Evolutionary conservation across 192 early-diverging fungal species (phyloP).

Genomic region (Coemansia sp.): DNA sequence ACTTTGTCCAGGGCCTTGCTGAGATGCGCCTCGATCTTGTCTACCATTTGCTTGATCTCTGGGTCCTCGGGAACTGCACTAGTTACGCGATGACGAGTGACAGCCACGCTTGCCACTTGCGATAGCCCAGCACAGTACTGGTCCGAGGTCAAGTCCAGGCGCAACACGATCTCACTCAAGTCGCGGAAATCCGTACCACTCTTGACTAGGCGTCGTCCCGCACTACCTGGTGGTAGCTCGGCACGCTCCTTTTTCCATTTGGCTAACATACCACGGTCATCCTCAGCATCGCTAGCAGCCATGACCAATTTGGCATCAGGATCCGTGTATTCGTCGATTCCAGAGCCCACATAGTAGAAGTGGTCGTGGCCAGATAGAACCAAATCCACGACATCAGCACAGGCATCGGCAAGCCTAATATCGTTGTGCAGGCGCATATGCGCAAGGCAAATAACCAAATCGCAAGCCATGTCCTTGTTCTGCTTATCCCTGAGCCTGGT

Average conservation of each 20-base stretch:
- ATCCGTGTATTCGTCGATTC: constrained; percentile 35
- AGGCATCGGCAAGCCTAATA: constrained; percentile 57
- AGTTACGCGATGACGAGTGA: constrained; percentile 53
- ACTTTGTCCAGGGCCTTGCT: constrained; percentile 57
- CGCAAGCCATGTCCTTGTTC: constrained; percentile 54
- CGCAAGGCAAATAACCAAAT: constrained; percentile 71
- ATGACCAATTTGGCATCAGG: constrained; percentile 4
- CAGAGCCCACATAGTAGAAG: constrained; percentile 65
- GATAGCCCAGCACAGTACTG: neutral
- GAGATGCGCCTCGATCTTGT: constrained; percentile 55
- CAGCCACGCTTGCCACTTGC: constrained; percentile 27
- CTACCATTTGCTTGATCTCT: constrained; percentile 52
- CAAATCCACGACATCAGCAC: constrained; percentile 63
- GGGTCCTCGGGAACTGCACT: constrained; percentile 42
- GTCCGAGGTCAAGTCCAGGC: constrained; percentile 17
- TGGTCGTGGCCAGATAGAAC: constrained; percentile 76
- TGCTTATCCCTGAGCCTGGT: constrained; percentile 25
- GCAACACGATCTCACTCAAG: constrained; percentile 57
- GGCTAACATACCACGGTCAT: constrained; percentile 39
- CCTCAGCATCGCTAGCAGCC: constrained; percentile 16
- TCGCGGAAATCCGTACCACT: constrained; percentile 73
- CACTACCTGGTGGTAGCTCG: constrained; percentile 8
- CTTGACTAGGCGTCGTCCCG: constrained; percentile 61
- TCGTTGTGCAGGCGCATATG: constrained; percentile 77
- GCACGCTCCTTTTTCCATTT: constrained; percentile 52